These are phyloP conservation scores for Platanus orientalis DNA, from an alignment of 164 flowering plant species.

Conservation along the genomic window DNA sequence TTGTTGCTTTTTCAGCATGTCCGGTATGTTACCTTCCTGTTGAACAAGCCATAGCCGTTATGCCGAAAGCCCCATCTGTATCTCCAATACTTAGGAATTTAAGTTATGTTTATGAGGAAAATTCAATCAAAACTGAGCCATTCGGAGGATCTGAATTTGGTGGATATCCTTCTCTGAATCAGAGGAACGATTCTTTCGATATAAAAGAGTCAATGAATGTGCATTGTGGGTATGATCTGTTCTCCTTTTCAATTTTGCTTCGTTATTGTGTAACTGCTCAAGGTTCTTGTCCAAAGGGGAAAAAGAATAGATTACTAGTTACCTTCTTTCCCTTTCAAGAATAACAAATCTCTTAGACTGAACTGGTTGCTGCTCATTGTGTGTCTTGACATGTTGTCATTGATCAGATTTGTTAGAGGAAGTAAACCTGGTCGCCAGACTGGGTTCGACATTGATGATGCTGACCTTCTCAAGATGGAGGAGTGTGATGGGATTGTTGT, in stretches of 20 bases:
- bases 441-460: conserved; percentile 86
- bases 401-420: conserved; percentile 76
- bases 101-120: conserved; percentile 58
- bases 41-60: conserved; percentile 64
- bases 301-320: too few relatives aligned
- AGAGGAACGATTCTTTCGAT: conserved; percentile 75
- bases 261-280: too few relatives aligned
- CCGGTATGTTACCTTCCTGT: conserved; percentile 87
- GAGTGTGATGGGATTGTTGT: conserved; percentile 81
- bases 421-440: conserved; percentile 70
- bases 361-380: background rate
- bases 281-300: too few relatives aligned
- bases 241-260: background rate
- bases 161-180: conserved; percentile 87
- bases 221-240: conserved; percentile 84
- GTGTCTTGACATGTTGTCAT: too few relatives aligned
- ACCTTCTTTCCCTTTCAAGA: too few relatives aligned
- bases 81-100: conserved; percentile 66
- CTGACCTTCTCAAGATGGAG: conserved; percentile 84
- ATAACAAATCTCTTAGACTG: background rate
- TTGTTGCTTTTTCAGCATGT: conserved; percentile 57
- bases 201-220: conserved; percentile 87
- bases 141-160: conserved; percentile 95
- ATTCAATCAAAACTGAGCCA: conserved; percentile 38
- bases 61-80: conserved; percentile 58